Evolutionary conservation across 805 yeast species (phyloP).

Genomic region (Metschnikowia borealis): DNA sequence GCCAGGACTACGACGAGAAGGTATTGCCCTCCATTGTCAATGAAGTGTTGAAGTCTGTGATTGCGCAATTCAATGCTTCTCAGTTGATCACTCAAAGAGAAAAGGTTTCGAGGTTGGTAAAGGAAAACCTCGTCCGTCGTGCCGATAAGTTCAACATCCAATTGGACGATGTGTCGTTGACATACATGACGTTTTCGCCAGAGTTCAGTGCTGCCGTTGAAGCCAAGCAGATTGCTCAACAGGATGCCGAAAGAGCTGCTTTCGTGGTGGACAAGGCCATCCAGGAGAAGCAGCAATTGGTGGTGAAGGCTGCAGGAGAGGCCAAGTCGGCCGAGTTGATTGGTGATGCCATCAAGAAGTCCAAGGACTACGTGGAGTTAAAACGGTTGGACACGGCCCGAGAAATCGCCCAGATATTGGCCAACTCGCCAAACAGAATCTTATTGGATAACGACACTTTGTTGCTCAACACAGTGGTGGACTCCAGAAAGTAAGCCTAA

Average conservation of each 20-base stretch:
- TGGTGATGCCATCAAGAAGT: constrained; percentile 98
- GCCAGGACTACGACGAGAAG: constrained; percentile 93
- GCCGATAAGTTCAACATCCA: constrained; percentile 83
- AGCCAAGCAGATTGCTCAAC: constrained; percentile 98
- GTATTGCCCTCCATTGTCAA: constrained; percentile 97
- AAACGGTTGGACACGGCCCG: constrained; percentile 96
- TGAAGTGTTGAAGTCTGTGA: constrained; percentile 93
- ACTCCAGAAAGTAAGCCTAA: constrained; percentile 50
- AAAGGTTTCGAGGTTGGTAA: constrained; percentile 83
- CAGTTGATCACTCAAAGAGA: constrained; percentile 99
- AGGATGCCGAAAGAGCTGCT: constrained; percentile 98
- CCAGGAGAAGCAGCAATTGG: constrained; percentile 96
- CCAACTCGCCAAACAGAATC: constrained; percentile 87
- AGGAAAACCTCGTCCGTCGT: constrained; percentile 86
- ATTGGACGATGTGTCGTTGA: constrained; percentile 93
- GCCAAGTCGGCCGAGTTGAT: constrained; percentile 96
- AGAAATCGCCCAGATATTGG: constrained; percentile 84
- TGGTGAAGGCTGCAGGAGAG: constrained; percentile 97
- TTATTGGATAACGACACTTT: constrained; percentile 89
- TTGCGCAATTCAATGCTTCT: constrained; percentile 97
- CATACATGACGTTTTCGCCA: constrained; percentile 95
- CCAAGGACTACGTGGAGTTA: constrained; percentile 92
- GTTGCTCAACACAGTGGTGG: constrained; percentile 82
- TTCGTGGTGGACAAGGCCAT: constrained; percentile 94
- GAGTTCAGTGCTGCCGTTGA: constrained; percentile 97